Evolutionary conservation across 176 grass and related monocot species (phyloP), one percentile per base, ranked within the genome.

Genomic region (Thalia dealbata): DNA sequence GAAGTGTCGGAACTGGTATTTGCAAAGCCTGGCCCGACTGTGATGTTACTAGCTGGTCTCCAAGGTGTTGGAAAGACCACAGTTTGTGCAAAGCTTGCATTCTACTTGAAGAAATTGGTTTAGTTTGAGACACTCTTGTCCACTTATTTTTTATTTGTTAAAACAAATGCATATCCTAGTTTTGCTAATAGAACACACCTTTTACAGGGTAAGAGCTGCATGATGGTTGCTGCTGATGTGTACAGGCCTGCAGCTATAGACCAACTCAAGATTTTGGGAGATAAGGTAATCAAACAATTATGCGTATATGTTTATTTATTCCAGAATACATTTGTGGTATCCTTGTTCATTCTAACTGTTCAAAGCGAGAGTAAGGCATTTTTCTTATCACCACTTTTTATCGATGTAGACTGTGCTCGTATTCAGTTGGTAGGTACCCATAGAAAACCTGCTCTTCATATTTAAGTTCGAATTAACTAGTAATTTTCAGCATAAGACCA

Each of bases 1-100:
- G 89, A 92, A 75, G 87, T 91, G 67, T 90, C 90, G n/a, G 95
- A 97, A 76, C 50, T 97, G 61, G 81, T 84, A 60, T 97, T 91
- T 81, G 73, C 87, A 73, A 86, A 91, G 70, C 60, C 85, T 76
- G 90, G 85, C 21, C 85, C 87, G 7, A 97, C 95, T 14, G 83
- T 97, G 21, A 90, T 97, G 65, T 70, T 97, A 78, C 23, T 97
- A 71, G 90, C 95, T 50, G 95, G 90, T 35, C 58, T 97, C 21
- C 95, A 97, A 72, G 95, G 95, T 82, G 95, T 97, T 79, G 95
- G 95, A 72, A 97, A 97, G 77, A 97, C 95, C 64, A 97, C 95
- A 7, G 81, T 97, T 61, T 97, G 90, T 71, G 85, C 87, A 22
- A 97, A 97, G 82, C 95, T 97, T 48, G 87, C 95, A 12, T 86